Conservation (phyloP, 164 flowering plant species). For the Kalanchoe fedtschenkoi region DNA sequence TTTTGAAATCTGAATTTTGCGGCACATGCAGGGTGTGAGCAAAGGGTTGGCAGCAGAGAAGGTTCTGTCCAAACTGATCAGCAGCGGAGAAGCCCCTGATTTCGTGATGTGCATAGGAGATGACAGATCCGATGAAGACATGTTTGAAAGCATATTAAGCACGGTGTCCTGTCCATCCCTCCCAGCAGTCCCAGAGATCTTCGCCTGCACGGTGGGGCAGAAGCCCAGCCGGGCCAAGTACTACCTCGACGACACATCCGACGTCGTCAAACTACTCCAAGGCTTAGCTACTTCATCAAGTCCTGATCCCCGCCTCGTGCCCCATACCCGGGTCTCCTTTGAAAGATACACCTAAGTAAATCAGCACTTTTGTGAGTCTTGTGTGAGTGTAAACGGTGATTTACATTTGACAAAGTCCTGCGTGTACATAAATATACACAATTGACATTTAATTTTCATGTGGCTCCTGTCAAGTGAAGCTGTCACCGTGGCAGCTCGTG, state of each 20-base stretch:
- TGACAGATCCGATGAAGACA: slow-evolving; percentile 15
- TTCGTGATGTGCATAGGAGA: slow-evolving; percentile 18
- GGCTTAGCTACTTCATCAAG: slow-evolving; percentile 9
- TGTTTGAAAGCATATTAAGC: slow-evolving; percentile 15
- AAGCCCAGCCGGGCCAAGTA: slow-evolving; percentile 14
- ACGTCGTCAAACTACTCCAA: slow-evolving; percentile 9
- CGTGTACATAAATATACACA: neutral
- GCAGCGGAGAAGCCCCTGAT: slow-evolving; percentile 11
- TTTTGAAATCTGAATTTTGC: neutral
- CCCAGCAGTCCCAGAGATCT: slow-evolving; percentile 11
- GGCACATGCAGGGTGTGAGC: slow-evolving; percentile 10
- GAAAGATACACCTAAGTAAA: slow-evolving; percentile 7
- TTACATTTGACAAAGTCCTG: neutral
- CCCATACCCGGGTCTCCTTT: slow-evolving; percentile 10
- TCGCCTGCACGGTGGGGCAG: slow-evolving; percentile 13
- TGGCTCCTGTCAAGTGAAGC: neutral
- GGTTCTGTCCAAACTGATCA: slow-evolving; percentile 6
- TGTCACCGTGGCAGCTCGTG: neutral
- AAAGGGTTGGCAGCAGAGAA: slow-evolving; percentile 14
- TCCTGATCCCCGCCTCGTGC: slow-evolving; percentile 8
- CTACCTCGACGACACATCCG: slow-evolving; percentile 12
- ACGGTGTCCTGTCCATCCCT: slow-evolving; percentile 12
- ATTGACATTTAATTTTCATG: neutral
- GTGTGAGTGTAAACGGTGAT: neutral
- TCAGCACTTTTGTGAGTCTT: neutral